Evolutionary conservation across 768 basidiomycete species (phyloP), one percentile per base, ranked within the genome.

Genomic region (Pulveroboletus sp.): DNA sequence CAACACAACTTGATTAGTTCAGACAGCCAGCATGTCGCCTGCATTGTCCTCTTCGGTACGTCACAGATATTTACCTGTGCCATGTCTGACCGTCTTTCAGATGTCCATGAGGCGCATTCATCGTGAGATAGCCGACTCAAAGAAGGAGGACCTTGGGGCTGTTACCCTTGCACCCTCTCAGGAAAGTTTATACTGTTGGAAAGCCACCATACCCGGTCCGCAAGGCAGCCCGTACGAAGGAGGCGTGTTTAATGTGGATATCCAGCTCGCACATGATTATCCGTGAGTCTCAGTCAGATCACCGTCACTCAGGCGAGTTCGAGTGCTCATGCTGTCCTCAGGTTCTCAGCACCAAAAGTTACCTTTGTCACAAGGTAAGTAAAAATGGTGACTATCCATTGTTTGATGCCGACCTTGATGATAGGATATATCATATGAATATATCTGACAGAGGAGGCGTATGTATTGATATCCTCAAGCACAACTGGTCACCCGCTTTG

Each of bases 401-500:
- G 40, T 42, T 11, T 50, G 49, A 40, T 14, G 26, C 35, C 36
- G 31, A 39, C 53, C 3, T 26, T 7, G n/a, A 17, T 38, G 17
- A 30, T 53, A 89, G 87, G 60, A 89, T 91, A 64, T 92, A 92
- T 60, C 89, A 93, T 61, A 89, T 91, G 88, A 92, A 93, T 52
- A 89, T 89, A 39, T 85, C 83, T 44, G 86, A 89, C 50, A 77
- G 79, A 45, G 89, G 87, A 38, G 77, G 76, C 56, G 85, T 91
- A 46, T 92, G 89, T 62, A 88, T 93, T 57, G 89, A 96, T 69
- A 91, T 95, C 44, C 78, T 97, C 51, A 96, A 97, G 71, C 79
- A 83, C 61, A 88, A 90, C 60, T 97, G 93, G 93, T 93, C 90
- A 1, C 93, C 93, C 7, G 93, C 93, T 2, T 70, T 97, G 18